Percentiles rank a stretch among this genome's conserved stretches.
Evolutionary conservation across 1,284 basidiomycete species (phyloP).

Genomic region (Termitomyces sp.): DNA sequence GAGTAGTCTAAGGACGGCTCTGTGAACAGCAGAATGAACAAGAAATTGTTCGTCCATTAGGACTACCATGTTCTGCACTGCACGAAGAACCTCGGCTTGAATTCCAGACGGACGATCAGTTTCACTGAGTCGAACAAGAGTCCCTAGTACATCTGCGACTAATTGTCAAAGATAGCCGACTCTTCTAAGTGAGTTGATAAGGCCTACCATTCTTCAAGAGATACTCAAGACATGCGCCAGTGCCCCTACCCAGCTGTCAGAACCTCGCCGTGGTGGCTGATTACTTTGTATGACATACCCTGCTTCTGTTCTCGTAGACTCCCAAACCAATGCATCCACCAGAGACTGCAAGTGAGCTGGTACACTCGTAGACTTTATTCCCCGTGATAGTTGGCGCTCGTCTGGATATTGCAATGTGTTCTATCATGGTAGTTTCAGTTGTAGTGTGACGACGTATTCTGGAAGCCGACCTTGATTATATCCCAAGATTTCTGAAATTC

Average conservation of each 20-base stretch:
- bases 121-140: conserved; percentile 83
- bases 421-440: conserved; percentile 33
- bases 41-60: conserved; percentile 88
- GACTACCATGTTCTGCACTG: conserved; percentile 85
- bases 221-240: conserved; percentile 87
- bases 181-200: background rate
- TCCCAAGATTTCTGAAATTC: conserved; percentile 75
- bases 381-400: conserved; percentile 75
- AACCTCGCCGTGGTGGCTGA: conserved; percentile 2
- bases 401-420: conserved; percentile 74
- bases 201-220: conserved; percentile 78
- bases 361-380: conserved; percentile 80
- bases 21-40: conserved; percentile 86
- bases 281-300: conserved; percentile 52
- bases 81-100: conserved; percentile 78
- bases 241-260: conserved; percentile 45
- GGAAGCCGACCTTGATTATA: conserved; percentile 52
- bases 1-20: conserved; percentile 82
- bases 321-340: conserved; percentile 84
- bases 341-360: conserved; percentile 76
- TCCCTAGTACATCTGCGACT: conserved; percentile 68
- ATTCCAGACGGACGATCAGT: conserved; percentile 80
- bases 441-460: background rate
- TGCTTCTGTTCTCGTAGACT: conserved; percentile 77
- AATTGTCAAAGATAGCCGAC: background rate